These are phyloP conservation scores for Hordeum marinum DNA, from an alignment of 176 grass and related monocot species.

Conservation along the genomic window DNA sequence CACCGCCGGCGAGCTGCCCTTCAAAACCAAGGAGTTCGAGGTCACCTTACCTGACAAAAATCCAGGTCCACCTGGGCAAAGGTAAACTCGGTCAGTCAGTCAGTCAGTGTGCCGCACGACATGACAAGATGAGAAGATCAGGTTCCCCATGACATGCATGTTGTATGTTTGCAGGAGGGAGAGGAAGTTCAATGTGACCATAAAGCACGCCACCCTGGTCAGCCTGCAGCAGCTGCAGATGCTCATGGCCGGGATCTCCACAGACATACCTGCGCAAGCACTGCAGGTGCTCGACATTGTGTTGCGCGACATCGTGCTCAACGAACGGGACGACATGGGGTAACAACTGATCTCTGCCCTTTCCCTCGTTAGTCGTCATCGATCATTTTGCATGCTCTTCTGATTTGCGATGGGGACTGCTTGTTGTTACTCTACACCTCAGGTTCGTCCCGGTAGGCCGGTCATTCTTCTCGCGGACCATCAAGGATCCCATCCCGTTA, in stretches of 20 bases:
- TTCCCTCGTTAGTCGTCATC: background rate
- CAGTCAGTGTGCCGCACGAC: background rate
- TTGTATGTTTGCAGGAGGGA: slow-evolving; percentile 14
- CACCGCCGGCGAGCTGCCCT: slow-evolving; percentile 50
- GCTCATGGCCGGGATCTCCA: slow-evolving; percentile 32
- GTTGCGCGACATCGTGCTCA: slow-evolving; percentile 37
- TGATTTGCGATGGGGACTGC: background rate
- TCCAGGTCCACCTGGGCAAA: background rate
- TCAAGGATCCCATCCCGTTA: background rate
- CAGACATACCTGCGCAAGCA: slow-evolving; percentile 36
- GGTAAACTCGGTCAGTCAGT: background rate
- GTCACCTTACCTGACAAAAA: slow-evolving; percentile 23
- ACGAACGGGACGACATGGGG: slow-evolving; percentile 15
- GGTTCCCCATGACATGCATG: background rate
- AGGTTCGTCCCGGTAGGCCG: slow-evolving; percentile 51
- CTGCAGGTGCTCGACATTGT: slow-evolving; percentile 57
- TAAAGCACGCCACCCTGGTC: slow-evolving; percentile 29
- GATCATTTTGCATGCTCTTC: background rate
- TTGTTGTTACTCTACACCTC: background rate
- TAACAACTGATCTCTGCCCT: background rate
- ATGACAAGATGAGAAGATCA: background rate
- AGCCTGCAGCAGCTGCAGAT: slow-evolving; percentile 38
- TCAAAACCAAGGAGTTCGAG: slow-evolving; percentile 29
- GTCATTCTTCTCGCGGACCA: slow-evolving; percentile 61
- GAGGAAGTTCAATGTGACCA: slow-evolving; percentile 42